phyloP scores from a whole-genome alignment of 441 rosid genomes.

The Mallotus japonicus region DNA sequence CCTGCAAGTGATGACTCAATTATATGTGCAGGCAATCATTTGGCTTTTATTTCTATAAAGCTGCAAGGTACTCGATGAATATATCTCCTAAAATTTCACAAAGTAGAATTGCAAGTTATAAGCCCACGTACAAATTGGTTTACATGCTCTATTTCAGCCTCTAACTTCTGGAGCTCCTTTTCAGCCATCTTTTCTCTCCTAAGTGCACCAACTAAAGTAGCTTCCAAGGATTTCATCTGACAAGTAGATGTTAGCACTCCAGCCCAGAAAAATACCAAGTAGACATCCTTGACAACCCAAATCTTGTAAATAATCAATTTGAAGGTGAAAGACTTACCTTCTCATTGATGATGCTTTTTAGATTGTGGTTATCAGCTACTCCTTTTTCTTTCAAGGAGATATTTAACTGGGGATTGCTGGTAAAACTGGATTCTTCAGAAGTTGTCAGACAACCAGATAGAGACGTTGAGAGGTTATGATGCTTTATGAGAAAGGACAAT shows the following conservation, averaged over 20 bases:
- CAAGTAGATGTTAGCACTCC: constrained; percentile 24
- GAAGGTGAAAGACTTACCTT: constrained; percentile 43
- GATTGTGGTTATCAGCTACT: constrained; percentile 30
- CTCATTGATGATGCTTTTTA: constrained; percentile 31
- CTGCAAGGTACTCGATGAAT: constrained; percentile 2
- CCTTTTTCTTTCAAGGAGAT: constrained; percentile 34
- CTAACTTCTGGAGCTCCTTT: constrained; percentile 43
- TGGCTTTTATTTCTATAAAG: constrained; percentile 6
- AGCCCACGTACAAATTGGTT: constrained; percentile 53
- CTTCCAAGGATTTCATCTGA: constrained; percentile 46
- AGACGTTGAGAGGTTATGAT: constrained; percentile 45
- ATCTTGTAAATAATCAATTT: constrained; percentile 13
- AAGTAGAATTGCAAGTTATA: constrained; percentile 16
- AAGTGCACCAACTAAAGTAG: constrained; percentile 51
- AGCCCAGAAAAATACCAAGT: constrained; percentile 19
- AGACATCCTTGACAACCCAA: constrained; percentile 15
- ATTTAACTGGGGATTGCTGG: constrained; percentile 26
- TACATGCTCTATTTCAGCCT: constrained; percentile 59
- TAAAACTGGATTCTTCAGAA: constrained; percentile 40
- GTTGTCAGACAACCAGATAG: constrained; percentile 33
- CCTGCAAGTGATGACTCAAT: constrained; percentile 44
- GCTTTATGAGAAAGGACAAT: constrained; percentile 56
- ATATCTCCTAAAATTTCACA: constrained; percentile 14
- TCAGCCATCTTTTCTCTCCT: constrained; percentile 73
- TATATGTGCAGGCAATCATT: background rate